Evolutionary conservation across 345 rosid species (phyloP), one percentile per base, ranked within the genome.

Genomic region (Citrus glauca): DNA sequence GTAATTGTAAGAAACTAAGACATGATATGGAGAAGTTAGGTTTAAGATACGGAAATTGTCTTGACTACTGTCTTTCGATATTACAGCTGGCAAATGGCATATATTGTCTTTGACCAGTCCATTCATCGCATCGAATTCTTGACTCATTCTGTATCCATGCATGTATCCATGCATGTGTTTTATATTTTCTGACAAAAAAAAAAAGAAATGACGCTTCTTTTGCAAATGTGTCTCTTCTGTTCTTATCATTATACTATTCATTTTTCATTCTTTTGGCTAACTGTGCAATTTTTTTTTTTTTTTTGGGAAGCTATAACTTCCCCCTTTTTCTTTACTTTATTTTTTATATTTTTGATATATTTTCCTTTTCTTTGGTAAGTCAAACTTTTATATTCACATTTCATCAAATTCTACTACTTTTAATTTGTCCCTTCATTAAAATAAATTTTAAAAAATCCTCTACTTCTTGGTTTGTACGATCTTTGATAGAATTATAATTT

Each of bases 51-150:
- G 63, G 55, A 24, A 62, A 35, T 73, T 60, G 79, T 71, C 81
- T 77, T 48, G 13, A 62, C 64, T 61, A 10, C 40, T 16, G 66
- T 69, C 67, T 69, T 75, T 77, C 56, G 32, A 73, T 79, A 53
- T 59, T 62, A 62, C 38, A 45, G 77, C 70, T 63, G 62, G 33
- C 71, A 16, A 53, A 5, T 33, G 75, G 57, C 76, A 62, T 71
- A 35, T 61, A 66, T 59, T 80, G 85, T 73, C 85, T 71, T 79
- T 78, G 82, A 81, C 87, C 33, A 24, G 20, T 56, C 66, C 73
- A 22, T 20, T 19, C 17, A 28, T 50, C 68, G 32, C 24, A 64
- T 78, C 74, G 61, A 48, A 24, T 35, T 20, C 48, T 71, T 78
- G 75, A 78, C 80, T 56, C 67, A 27, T 35, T 4, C n/a, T 10